phyloP scores from a whole-genome alignment of 495 filamentous ascomycete species.

The Patellaria atrata region DNA sequence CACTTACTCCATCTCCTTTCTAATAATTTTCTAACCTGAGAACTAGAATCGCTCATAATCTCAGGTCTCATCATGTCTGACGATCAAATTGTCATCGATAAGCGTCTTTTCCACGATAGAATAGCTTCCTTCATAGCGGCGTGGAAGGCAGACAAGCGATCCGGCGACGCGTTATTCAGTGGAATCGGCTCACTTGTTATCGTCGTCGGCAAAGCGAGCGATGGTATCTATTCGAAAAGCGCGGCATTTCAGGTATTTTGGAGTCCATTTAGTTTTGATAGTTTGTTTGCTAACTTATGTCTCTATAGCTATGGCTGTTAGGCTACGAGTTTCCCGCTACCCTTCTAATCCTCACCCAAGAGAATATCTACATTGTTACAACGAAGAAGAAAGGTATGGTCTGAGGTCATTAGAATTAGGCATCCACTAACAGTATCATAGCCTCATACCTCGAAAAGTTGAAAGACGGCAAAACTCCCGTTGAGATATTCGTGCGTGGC shows the following conservation, averaged over 20 bases:
- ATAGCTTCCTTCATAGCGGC: slow-evolving; percentile 68
- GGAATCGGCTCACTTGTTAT: slow-evolving; percentile 76
- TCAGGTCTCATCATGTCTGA: slow-evolving; percentile 29
- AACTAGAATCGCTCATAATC: slow-evolving; percentile 15
- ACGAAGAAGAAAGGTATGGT: slow-evolving; percentile 85
- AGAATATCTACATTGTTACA: slow-evolving; percentile 78
- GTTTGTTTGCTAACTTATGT: slow-evolving; percentile 15
- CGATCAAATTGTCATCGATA: slow-evolving; percentile 86
- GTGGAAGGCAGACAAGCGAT: slow-evolving; percentile 92
- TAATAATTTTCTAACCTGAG: no score
- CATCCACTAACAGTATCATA: slow-evolving; percentile 22
- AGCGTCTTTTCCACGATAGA: slow-evolving; percentile 79
- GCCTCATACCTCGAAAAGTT: slow-evolving; percentile 87
- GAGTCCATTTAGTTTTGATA: neutral
- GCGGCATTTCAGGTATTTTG: slow-evolving; percentile 81
- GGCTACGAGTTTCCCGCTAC: slow-evolving; percentile 98
- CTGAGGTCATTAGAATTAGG: neutral
- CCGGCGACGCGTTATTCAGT: slow-evolving; percentile 63
- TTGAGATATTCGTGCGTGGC: slow-evolving; percentile 77
- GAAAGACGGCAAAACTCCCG: slow-evolving; percentile 76
- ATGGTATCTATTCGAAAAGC: slow-evolving; percentile 78
- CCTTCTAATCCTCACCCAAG: slow-evolving; percentile 77
- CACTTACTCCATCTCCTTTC: slow-evolving; percentile 7
- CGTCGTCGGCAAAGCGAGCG: slow-evolving; percentile 87
- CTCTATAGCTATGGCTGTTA: slow-evolving; percentile 80